Base-by-base conservation (phyloP, 2,329 filamentous ascomycete species). In the Fusarium luffae region DNA sequence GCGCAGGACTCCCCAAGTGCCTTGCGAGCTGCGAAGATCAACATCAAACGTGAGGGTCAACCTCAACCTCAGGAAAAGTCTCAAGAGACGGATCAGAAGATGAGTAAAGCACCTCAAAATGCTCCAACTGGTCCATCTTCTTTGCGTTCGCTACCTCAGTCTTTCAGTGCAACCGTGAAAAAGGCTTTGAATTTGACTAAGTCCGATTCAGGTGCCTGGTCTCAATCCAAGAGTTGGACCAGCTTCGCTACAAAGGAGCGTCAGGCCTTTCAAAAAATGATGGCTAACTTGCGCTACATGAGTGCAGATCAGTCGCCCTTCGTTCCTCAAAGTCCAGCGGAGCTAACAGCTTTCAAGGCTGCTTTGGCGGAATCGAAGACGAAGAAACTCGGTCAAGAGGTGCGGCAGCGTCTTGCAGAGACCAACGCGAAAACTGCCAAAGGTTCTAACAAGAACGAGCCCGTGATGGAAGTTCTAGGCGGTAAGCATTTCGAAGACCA, bases 141-240 rank as follows among this genome's bases (percentile, higher is more conserved):
- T 14, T 27, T 23, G 12, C 68, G 64, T 14, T 48, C 62, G n/a
- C 12, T 65, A 21, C 19, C 52, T 12, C 59, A 49, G 34, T 52
- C 43, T 3, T 55, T 68, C 54, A 70, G 40, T 49, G 47, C 59
- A 32, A 58, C 43, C 14, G 28, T 54, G 19, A 70, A 68, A 30
- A 50, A 51, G 18, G 43, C 51, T 21, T 34, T 48, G 13, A 46
- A 41, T 14, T 19, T 68, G 16, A 27, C 28, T 11, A 46, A 44
- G 10, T 30, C 61, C 19, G 65, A 77, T 10, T 43, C 71, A 27
- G 79, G 75, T 30, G 73, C 74, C 21, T 82, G 80, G 80, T 76
- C 79, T 16, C 78, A 81, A 37, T 82, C 80, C 49, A 80, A 77
- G 67, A 76, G 76, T 54, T 83, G 81, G 81, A 71, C 77, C n/a